These are phyloP conservation scores for Sporobolomyces pararoseus DNA, from an alignment of 768 basidiomycete genomes.

Conservation along the genomic window DNA sequence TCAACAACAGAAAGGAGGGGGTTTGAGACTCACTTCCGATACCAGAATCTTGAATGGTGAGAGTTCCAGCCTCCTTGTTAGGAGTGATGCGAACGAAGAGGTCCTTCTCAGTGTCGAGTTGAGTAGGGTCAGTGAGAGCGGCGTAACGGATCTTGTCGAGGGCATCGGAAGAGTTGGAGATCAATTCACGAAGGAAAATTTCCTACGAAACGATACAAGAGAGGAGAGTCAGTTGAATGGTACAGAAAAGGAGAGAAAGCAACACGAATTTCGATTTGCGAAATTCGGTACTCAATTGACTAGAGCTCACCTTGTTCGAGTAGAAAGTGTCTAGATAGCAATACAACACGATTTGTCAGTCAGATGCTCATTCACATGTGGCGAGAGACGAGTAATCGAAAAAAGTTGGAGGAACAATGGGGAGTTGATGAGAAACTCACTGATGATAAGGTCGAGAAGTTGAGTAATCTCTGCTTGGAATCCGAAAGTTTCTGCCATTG, in stretches of 20 bases:
- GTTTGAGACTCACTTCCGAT: slow-evolving; percentile 60
- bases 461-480: slow-evolving; percentile 99
- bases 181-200: slow-evolving; percentile 97
- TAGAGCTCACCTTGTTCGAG: slow-evolving; percentile 82
- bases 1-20: background rate
- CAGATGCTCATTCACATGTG: background rate
- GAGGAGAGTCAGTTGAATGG: background rate
- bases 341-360: background rate
- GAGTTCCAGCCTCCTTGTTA: slow-evolving; percentile 90
- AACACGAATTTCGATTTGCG: background rate
- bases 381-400: background rate
- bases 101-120: slow-evolving; percentile 84
- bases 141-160: slow-evolving; percentile 98
- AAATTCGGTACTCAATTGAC: background rate
- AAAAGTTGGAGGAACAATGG: background rate
- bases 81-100: slow-evolving; percentile 90
- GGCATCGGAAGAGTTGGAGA: slow-evolving; percentile 96
- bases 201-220: slow-evolving; percentile 7
- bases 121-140: slow-evolving; percentile 86
- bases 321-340: slow-evolving; percentile 82
- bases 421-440: slow-evolving; percentile 54
- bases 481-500: slow-evolving; percentile 48
- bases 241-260: background rate
- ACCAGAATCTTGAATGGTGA: slow-evolving; percentile 90
- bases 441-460: slow-evolving; percentile 97